These are phyloP conservation scores for Pulveroboletus sp. DNA, from an alignment of 768 basidiomycete species.

Conservation along the genomic window DNA sequence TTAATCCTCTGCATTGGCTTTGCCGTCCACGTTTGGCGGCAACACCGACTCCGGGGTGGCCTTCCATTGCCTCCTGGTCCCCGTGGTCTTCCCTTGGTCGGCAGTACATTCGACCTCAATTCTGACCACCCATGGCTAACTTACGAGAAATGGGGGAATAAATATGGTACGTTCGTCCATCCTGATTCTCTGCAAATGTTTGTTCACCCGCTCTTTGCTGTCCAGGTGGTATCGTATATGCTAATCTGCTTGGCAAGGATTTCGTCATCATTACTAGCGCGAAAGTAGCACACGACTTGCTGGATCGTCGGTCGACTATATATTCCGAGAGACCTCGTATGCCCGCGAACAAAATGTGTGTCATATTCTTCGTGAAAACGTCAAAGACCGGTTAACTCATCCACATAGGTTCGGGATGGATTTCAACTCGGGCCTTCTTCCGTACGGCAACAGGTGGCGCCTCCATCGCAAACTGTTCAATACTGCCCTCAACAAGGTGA, in stretches of 20 bases:
- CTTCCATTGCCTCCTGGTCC: slow-evolving; percentile 50
- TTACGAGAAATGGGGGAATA: slow-evolving; percentile 33
- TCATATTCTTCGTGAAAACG: not conserved
- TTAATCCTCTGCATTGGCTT: slow-evolving; percentile 3
- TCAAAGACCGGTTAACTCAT: not conserved
- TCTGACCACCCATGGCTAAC: slow-evolving; percentile 28
- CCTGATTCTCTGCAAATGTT: not conserved
- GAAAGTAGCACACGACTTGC: slow-evolving; percentile 20
- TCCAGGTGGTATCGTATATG: slow-evolving; percentile 25
- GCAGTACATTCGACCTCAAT: slow-evolving; percentile 22
- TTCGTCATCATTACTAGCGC: slow-evolving; percentile 26
- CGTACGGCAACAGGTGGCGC: slow-evolving; percentile 30
- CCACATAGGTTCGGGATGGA: slow-evolving; percentile 27
- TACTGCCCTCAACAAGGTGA: slow-evolving; percentile 16
- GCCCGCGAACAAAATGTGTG: slow-evolving; percentile 20
- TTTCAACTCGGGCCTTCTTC: slow-evolving; percentile 28
- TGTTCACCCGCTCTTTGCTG: not conserved
- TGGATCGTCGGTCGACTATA: slow-evolving; percentile 25
- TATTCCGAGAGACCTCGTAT: slow-evolving; percentile 29
- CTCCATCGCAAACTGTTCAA: slow-evolving; percentile 30
- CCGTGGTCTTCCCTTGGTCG: slow-evolving; percentile 38
- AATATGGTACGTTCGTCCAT: slow-evolving; percentile 27
- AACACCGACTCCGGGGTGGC: slow-evolving; percentile 9
- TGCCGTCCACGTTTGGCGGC: slow-evolving; percentile 15
- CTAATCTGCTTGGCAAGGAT: slow-evolving; percentile 25